Percentiles rank a stretch among this genome's conserved stretches.
Evolutionary conservation across 2,329 filamentous ascomycete species (phyloP).

Genomic region (Apiospora pterosperma): DNA sequence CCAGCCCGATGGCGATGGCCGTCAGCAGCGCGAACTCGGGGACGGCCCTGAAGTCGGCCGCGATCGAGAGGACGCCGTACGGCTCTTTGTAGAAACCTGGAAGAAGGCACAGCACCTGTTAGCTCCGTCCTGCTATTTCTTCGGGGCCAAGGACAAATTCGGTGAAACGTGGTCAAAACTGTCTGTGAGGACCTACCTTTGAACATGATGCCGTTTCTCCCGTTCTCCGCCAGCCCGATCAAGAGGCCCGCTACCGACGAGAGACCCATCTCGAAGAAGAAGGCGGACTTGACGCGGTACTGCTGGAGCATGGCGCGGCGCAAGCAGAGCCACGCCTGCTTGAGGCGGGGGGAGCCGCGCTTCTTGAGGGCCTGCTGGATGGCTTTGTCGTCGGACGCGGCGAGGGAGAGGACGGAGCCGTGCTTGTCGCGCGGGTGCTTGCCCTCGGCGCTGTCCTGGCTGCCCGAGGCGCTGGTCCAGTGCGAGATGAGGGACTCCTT

Average conservation of each 20-base stretch:
- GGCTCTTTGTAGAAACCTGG: conserved; percentile 33
- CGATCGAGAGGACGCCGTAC: conserved; percentile 48
- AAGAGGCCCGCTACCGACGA: conserved; percentile 49
- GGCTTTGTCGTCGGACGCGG: conserved; percentile 29
- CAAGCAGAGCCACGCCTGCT: conserved; percentile 52
- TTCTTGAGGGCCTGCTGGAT: conserved; percentile 43
- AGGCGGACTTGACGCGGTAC: conserved; percentile 45
- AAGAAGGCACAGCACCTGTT: conserved; percentile 20
- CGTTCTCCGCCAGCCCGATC: conserved; percentile 50
- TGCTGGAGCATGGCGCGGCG: conserved; percentile 53
- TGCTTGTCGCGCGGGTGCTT: conserved; percentile 18
- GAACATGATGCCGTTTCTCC: conserved; percentile 49
- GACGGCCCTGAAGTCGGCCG: conserved; percentile 46
- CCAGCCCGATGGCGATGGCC: conserved; percentile 53
- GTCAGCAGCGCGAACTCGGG: conserved; percentile 51
- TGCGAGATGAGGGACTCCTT: conserved; percentile 46
- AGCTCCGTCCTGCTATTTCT: no score
- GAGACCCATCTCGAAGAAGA: conserved; percentile 53
- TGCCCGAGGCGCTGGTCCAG: conserved; percentile 36
- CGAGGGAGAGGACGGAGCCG: conserved; percentile 23
- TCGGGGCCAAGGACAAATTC: no score
- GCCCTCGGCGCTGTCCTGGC: conserved; percentile 20
- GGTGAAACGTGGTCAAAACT: no score
- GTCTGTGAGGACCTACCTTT: conserved; percentile 42
- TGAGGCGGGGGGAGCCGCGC: conserved; percentile 44